Evolutionary conservation across 1,139 yeast genomes (phyloP).

Genomic region (Geotrichum candidum): DNA sequence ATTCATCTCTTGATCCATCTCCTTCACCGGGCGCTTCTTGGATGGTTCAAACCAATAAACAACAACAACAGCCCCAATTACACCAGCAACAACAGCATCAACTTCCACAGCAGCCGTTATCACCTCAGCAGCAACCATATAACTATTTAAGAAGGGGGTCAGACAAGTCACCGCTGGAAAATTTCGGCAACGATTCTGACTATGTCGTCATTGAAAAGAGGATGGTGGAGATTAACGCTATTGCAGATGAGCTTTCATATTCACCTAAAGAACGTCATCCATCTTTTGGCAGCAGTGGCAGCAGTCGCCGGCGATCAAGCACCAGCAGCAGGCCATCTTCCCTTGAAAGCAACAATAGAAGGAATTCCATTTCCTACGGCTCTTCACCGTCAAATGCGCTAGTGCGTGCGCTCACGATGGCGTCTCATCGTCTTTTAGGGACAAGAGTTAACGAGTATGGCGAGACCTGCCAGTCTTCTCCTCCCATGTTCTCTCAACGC

Average conservation of each 20-base stretch:
- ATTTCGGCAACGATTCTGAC: conserved; percentile 52
- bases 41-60: conserved; percentile 15
- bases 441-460: conserved; percentile 29
- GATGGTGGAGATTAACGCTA: conserved; percentile 89
- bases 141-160: background rate
- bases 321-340: conserved; percentile 9
- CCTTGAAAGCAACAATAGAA: conserved; percentile 7
- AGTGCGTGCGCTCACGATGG: conserved; percentile 78
- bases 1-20: conserved; percentile 14
- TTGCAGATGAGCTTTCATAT: conserved; percentile 77
- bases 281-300: conserved; percentile 6
- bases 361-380: conserved; percentile 38
- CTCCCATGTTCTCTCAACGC: conserved; percentile 31
- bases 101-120: background rate
- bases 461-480: conserved; percentile 30
- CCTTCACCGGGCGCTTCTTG: conserved; percentile 29
- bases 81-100: conserved; percentile 1
- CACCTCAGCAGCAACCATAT: conserved; percentile 1
- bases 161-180: background rate
- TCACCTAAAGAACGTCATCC: conserved; percentile 22
- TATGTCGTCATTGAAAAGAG: conserved; percentile 93
- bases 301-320: conserved; percentile 18
- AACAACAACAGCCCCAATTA: background rate
- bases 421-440: conserved; percentile 83
- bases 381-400: conserved; percentile 87